phyloP scores from a whole-genome alignment of 768 basidiomycete species.

The Tulasnella sp. region DNA sequence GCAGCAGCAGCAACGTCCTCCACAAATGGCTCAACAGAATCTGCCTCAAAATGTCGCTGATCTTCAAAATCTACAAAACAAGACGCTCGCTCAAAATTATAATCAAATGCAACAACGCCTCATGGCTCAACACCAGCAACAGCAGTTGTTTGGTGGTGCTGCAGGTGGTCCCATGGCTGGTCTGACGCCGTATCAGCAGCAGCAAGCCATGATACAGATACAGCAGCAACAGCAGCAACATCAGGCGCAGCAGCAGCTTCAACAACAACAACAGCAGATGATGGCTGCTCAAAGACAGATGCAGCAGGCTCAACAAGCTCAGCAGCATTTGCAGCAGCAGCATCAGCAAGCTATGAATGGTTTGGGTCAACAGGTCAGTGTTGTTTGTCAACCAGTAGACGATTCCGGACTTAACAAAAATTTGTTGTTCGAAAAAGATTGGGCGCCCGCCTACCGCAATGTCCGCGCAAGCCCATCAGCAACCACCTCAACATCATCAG shows the following conservation, averaged over 20 bases:
- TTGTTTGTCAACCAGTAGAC: not conserved
- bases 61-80: too few relatives aligned
- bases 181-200: slow-evolving; percentile 21
- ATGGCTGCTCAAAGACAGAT: slow-evolving; percentile 6
- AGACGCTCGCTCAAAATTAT: too few relatives aligned
- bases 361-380: not conserved
- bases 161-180: too few relatives aligned
- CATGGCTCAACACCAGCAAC: not conserved
- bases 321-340: slow-evolving; percentile 14
- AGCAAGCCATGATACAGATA: slow-evolving; percentile 18
- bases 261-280: slow-evolving; percentile 17
- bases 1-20: not conserved
- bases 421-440: not conserved
- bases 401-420: not conserved
- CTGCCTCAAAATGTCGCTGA: not conserved
- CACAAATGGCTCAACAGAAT: not conserved
- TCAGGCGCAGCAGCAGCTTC: slow-evolving; percentile 21
- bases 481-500: not conserved
- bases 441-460: not conserved
- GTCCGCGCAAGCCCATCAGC: not conserved
- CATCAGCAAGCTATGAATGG: not conserved
- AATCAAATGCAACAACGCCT: not conserved
- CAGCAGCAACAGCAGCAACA: slow-evolving; percentile 24
- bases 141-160: not conserved
- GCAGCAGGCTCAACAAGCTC: slow-evolving; percentile 11